Evolutionary conservation across 1,284 basidiomycete species (phyloP).

Genomic region (Cutaneotrichosporon sp.): DNA sequence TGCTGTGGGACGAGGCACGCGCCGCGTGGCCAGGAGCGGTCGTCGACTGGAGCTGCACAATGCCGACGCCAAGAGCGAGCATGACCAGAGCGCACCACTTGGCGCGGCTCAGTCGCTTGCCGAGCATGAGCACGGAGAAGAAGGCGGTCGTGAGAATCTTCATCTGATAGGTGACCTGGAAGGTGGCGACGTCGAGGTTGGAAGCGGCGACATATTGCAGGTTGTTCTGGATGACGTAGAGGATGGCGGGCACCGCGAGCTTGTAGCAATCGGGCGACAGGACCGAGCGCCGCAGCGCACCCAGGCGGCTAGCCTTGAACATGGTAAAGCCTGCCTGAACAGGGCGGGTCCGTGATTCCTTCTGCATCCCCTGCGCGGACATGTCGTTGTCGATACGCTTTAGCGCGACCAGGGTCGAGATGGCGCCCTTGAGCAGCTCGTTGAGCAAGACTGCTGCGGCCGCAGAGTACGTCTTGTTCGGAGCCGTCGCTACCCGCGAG

Average conservation of each 20-base stretch:
- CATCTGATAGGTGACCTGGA: slow-evolving; percentile 88
- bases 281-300: slow-evolving; percentile 47
- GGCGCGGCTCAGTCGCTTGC: slow-evolving; percentile 68
- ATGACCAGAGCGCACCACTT: slow-evolving; percentile 85
- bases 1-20: not conserved
- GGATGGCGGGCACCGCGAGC: slow-evolving; percentile 90
- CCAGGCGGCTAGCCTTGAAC: slow-evolving; percentile 36
- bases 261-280: slow-evolving; percentile 93
- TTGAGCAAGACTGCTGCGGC: slow-evolving; percentile 89
- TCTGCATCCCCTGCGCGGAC: slow-evolving; percentile 13
- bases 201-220: slow-evolving; percentile 91
- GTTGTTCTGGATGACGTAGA: slow-evolving; percentile 96
- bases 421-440: slow-evolving; percentile 86
- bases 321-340: slow-evolving; percentile 22
- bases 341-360: slow-evolving; percentile 5
- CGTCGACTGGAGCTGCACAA: slow-evolving; percentile 79
- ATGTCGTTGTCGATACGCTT: slow-evolving; percentile 51
- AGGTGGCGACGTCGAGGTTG: slow-evolving; percentile 91
- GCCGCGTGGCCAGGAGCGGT: slow-evolving; percentile 25
- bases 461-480: slow-evolving; percentile 75
- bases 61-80: slow-evolving; percentile 86
- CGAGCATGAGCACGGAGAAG: slow-evolving; percentile 87
- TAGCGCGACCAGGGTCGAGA: slow-evolving; percentile 73
- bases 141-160: slow-evolving; percentile 96
- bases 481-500: slow-evolving; percentile 78